phyloP scores from a whole-genome alignment of 441 rosid species.

The Lagerstroemia fauriei region DNA sequence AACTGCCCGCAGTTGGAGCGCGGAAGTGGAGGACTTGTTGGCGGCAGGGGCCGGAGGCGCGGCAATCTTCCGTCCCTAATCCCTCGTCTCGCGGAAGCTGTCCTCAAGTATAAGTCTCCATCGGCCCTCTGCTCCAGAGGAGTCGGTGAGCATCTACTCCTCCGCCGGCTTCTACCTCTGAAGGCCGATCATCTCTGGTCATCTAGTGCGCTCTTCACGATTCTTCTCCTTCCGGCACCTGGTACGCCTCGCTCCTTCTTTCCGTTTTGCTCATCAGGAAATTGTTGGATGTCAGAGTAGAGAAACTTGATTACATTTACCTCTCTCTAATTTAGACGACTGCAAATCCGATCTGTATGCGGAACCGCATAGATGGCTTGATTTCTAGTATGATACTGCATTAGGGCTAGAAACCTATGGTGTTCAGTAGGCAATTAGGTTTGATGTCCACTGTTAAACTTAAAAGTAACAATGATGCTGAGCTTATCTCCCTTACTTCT shows the following conservation, averaged over 20 bases:
- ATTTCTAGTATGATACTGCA: too few species aligned
- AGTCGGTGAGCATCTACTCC: conserved; percentile 61
- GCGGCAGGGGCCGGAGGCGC: conserved; percentile 49
- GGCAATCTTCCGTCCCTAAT: conserved; percentile 67
- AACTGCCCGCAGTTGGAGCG: too few species aligned
- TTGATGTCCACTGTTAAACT: not conserved
- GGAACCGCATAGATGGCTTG: too few species aligned
- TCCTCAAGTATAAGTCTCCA: conserved; percentile 41
- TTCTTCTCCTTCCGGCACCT: conserved; percentile 25
- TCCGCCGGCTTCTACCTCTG: conserved; percentile 54
- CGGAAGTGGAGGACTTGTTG: conserved; percentile 48
- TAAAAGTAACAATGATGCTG: not conserved
- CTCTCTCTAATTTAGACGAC: too few species aligned
- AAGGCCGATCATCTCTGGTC: conserved; percentile 31
- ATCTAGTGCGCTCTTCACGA: conserved; percentile 36
- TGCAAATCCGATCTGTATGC: too few species aligned
- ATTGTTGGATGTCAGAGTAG: not conserved
- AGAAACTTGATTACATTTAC: not conserved
- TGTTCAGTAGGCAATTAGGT: not conserved
- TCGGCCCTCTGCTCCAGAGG: conserved; percentile 57
- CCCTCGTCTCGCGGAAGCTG: conserved; percentile 38
- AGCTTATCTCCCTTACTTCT: too few species aligned
- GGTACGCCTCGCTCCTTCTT: conserved; percentile 29
- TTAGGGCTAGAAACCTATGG: not conserved
- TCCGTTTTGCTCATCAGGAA: not conserved